Evolutionary conservation across 805 yeast species (phyloP).

Genomic region (Kodamaea laetipori): DNA sequence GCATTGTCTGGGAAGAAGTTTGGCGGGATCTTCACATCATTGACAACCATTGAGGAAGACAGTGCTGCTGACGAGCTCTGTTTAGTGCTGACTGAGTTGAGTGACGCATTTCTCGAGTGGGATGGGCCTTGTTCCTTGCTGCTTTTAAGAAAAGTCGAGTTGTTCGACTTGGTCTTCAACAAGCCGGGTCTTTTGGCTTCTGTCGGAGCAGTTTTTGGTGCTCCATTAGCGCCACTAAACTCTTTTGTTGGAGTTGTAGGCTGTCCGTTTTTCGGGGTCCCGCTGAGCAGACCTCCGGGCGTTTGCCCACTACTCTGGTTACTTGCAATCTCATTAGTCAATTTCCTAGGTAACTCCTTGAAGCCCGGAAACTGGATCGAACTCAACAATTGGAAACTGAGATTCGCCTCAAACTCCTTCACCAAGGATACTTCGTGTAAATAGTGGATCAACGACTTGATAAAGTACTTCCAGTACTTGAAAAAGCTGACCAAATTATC

Average conservation of each 20-base stretch:
- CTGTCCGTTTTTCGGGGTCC: neutral
- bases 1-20: slow-evolving; percentile 28
- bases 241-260: slow-evolving; percentile 13
- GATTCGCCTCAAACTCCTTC: slow-evolving; percentile 42
- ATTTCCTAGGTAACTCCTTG: slow-evolving; percentile 40
- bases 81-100: slow-evolving; percentile 5
- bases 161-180: slow-evolving; percentile 27
- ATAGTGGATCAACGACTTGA: slow-evolving; percentile 39
- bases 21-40: slow-evolving; percentile 25
- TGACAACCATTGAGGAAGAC: slow-evolving; percentile 7
- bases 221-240: neutral
- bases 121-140: slow-evolving; percentile 13
- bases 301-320: slow-evolving; percentile 1
- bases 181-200: slow-evolving; percentile 24
- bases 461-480: slow-evolving; percentile 44
- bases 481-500: slow-evolving; percentile 40
- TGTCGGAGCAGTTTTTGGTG: neutral
- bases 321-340: slow-evolving; percentile 12
- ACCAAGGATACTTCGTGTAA: slow-evolving; percentile 48
- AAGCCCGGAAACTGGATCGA: slow-evolving; percentile 46
- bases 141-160: slow-evolving; percentile 25
- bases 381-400: slow-evolving; percentile 39
- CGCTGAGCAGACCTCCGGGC: neutral
- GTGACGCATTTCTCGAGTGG: slow-evolving; percentile 21
- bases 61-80: neutral